These are phyloP conservation scores for Echria macrotheca DNA, from an alignment of 495 filamentous ascomycete species.

Conservation along the genomic window DNA sequence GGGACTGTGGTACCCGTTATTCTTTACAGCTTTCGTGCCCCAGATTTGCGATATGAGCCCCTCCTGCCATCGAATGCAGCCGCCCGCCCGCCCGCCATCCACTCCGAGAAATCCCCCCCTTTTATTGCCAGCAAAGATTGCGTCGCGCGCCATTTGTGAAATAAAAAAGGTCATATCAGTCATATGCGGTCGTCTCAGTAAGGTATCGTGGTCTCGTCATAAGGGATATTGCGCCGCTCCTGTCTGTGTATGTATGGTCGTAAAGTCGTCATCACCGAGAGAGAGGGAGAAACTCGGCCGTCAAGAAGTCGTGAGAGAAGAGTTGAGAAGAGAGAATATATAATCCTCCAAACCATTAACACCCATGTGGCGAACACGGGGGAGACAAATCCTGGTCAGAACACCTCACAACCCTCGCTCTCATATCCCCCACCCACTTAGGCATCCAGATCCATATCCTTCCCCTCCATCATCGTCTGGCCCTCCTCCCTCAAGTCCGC, in stretches of 20 bases:
- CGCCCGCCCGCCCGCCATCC: no score
- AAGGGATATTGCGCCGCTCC: background rate
- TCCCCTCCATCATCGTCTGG: constrained; percentile 50
- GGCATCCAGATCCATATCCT: constrained; percentile 35
- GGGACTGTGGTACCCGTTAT: background rate
- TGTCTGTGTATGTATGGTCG: background rate
- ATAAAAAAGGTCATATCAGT: background rate
- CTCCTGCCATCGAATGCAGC: no score
- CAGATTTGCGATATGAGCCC: no score
- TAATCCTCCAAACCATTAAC: no score
- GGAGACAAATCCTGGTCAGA: background rate
- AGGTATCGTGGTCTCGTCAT: background rate
- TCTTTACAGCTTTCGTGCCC: no score
- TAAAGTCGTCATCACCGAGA: background rate
- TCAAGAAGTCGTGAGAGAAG: background rate
- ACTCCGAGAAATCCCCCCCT: no score
- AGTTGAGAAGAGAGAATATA: background rate
- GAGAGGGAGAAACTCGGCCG: background rate
- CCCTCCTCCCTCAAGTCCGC: constrained; percentile 50
- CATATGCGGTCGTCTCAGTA: background rate
- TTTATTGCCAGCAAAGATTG: no score
- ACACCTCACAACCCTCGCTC: background rate
- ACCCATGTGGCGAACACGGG: no score
- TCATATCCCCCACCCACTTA: background rate
- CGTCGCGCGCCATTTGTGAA: background rate